Base-by-base conservation (phyloP, 2,329 filamentous ascomycete species). In the Kalmusia sp. region DNA sequence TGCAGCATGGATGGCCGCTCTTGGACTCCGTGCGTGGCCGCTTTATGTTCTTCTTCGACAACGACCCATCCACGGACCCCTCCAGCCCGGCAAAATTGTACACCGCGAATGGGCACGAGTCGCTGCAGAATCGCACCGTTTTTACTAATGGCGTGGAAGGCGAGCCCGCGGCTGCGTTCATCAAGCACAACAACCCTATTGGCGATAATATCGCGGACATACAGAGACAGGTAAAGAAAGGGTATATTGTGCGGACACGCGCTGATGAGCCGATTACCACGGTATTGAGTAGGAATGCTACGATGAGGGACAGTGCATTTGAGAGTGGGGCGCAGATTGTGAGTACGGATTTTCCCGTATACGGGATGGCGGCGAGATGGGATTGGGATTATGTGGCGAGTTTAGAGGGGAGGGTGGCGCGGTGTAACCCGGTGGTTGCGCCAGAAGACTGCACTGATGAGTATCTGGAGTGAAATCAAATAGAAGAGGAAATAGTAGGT, bases 31-130 rank as follows among this genome's bases (percentile, higher is more conserved):
- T 76, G 0, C 67, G 79, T 9, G 79, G 79, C 4, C 73, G 76
- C 25, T 74, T 82, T 60, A 71, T 82, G 54, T 82, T 82, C 70
- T 75, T 77, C 57, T 81, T 82, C 69, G 80, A 82, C 63, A 82
- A 82, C 59, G 76, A 77, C 24, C 76, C 77, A 74, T 28, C 58
- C 61, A 2, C 53, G 43, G 15, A 58, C 61, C 14, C 64, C 72
- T 15, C 67, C 58, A 28, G 64, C 63, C 14, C 61, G 65, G 8
- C 74, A 77, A 64, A 72, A 22, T 59, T 74, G n/a, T 82, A 82
- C 62, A 70, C 63, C 12, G 60, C 65, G 22, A 30, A 60, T 8
- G 65, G 69, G 6, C 67, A 74, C 57, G 60, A 69, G 45, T 71
- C 64, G 6, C 66, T 77, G 12, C 75, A 82, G 51, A 77, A 77